Evolutionary conservation across 306 rosid genomes (phyloP).

Genomic region (Heteromeles arbutifolia): DNA sequence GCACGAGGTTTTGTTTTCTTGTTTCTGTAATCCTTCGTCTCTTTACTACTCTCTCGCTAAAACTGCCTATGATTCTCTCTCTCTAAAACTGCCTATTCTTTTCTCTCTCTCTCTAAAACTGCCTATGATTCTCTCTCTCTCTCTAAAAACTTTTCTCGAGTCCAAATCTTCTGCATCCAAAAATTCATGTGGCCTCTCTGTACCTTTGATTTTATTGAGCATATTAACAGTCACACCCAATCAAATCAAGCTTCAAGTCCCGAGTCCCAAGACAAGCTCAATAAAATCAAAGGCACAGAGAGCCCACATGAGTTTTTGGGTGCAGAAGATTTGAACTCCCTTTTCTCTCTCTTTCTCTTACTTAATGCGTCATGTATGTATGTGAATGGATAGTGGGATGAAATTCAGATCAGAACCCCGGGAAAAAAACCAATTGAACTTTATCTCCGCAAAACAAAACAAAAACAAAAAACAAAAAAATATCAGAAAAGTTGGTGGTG

Average conservation of each 20-base stretch:
- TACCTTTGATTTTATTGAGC: too few species aligned
- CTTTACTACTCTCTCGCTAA: not conserved
- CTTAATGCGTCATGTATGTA: not conserved
- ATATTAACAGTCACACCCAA: too few species aligned
- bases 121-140: not conserved
- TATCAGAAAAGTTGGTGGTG: not conserved
- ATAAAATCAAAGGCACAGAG: too few species aligned
- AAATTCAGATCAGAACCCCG: not conserved
- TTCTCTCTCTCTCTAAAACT: conserved; percentile 3
- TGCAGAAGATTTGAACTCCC: too few species aligned
- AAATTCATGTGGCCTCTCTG: too few species aligned
- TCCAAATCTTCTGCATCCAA: too few species aligned
- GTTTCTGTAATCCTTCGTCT: not conserved
- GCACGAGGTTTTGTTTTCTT: conserved; percentile 50
- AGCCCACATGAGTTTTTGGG: too few species aligned
- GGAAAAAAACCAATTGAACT: conserved; percentile 32
- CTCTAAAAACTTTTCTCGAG: too few species aligned
- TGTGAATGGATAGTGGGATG: not conserved
- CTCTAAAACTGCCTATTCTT: not conserved
- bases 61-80: not conserved
- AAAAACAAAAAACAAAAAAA: not conserved
- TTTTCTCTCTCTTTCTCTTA: not conserved
- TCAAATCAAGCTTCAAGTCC: too few species aligned
- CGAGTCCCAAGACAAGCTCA: too few species aligned
- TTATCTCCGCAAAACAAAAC: conserved; percentile 28